A percentile compares a stretch with the other conserved stretches of the same genome.
phyloP scores from a whole-genome alignment of 768 basidiomycete genomes.

The Rhizopogon sp. region DNA sequence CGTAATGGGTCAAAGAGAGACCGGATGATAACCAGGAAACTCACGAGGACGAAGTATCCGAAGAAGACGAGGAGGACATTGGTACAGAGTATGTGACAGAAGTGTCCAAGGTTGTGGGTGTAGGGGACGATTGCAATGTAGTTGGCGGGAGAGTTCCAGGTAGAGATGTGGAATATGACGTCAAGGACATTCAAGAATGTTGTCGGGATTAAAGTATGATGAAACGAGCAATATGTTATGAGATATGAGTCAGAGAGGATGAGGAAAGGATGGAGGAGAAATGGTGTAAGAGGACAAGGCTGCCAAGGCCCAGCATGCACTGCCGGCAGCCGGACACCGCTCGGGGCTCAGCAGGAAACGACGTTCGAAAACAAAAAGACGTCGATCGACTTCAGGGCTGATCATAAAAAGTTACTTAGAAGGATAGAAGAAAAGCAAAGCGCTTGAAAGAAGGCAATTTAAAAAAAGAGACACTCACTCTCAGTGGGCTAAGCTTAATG shows the following conservation, averaged over 20 bases:
- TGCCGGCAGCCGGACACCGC: not conserved
- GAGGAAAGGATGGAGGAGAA: constrained; percentile 2
- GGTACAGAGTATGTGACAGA: constrained; percentile 8
- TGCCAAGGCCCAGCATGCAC: not conserved
- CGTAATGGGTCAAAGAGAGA: constrained; percentile 8
- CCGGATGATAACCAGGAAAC: constrained; percentile 6
- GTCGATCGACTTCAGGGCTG: not conserved
- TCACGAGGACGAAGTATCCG: constrained; percentile 17
- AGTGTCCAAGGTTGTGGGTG: constrained; percentile 12
- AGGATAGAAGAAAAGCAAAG: not conserved
- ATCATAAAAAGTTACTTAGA: not conserved
- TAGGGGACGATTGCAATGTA: constrained; percentile 17
- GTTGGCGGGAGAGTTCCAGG: constrained; percentile 15
- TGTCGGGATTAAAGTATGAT: not conserved
- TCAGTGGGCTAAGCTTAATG: not conserved
- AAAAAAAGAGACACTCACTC: not conserved
- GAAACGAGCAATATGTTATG: not conserved
- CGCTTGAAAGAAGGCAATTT: not conserved
- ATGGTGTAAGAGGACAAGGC: constrained; percentile 2
- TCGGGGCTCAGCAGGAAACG: not conserved
- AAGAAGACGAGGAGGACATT: constrained; percentile 7
- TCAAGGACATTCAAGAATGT: constrained; percentile 15
- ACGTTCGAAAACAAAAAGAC: not conserved
- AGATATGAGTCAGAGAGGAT: constrained; percentile 4
- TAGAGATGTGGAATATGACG: constrained; percentile 7